phyloP scores from a whole-genome alignment of 1,284 basidiomycete species.

The Cutaneotrichosporon sp. region DNA sequence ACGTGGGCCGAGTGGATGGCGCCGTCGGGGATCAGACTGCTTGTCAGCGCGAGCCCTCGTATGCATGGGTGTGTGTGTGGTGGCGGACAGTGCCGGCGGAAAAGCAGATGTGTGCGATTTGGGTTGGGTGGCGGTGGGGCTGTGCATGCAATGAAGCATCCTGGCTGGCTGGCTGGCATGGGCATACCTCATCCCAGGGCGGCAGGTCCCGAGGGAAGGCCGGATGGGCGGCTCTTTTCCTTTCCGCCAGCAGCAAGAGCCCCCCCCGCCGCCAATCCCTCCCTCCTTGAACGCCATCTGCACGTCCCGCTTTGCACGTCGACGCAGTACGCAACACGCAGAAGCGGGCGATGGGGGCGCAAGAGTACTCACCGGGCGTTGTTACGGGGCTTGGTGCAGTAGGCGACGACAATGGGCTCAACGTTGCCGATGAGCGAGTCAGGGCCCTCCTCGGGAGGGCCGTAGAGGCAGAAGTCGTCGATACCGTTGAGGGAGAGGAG shows the following conservation, averaged over 20 bases:
- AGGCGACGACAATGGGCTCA: conserved; percentile 49
- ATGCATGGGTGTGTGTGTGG: neutral
- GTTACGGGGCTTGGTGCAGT: conserved; percentile 48
- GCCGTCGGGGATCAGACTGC: conserved; percentile 51
- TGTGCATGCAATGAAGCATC: neutral
- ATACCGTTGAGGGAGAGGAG: conserved; percentile 50
- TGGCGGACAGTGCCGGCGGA: neutral
- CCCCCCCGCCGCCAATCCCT: too few relatives aligned
- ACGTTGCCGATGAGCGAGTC: conserved; percentile 48
- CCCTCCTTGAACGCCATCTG: too few relatives aligned
- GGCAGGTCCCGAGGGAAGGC: too few relatives aligned
- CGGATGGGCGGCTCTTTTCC: too few relatives aligned
- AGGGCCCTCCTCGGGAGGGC: conserved; percentile 41
- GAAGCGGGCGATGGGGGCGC: neutral
- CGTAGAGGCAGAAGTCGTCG: conserved; percentile 54
- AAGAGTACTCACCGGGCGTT: conserved; percentile 32
- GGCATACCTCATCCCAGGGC: too few relatives aligned
- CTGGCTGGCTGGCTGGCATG: too few relatives aligned
- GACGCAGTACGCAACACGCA: too few relatives aligned
- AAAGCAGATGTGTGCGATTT: neutral
- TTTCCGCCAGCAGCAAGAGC: too few relatives aligned
- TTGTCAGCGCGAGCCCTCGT: conserved; percentile 4
- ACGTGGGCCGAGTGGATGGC: conserved; percentile 47
- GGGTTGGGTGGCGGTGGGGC: neutral
- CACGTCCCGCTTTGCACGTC: too few relatives aligned